Percentiles rank a stretch among this genome's conserved stretches.
Evolutionary conservation across 768 basidiomycete species (phyloP).

Genomic region (Antrodiella citrinella): DNA sequence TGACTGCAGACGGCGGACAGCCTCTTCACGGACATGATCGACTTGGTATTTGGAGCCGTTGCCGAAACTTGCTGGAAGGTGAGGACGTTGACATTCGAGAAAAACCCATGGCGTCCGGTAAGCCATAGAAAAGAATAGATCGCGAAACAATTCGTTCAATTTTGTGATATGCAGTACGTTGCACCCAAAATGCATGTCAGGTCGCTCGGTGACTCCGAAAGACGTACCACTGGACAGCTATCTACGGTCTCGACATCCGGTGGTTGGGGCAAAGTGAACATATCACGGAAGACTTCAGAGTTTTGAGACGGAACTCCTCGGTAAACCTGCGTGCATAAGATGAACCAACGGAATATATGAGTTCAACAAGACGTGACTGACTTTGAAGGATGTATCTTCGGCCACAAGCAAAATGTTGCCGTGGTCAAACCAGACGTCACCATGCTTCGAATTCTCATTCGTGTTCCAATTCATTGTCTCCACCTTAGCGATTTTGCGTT

Average conservation of each 20-base stretch:
- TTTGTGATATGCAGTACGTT: slow-evolving; percentile 42
- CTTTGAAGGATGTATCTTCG: slow-evolving; percentile 1
- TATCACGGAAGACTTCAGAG: slow-evolving; percentile 63
- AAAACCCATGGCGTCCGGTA: neutral
- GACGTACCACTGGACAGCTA: slow-evolving; percentile 47
- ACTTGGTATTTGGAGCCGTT: neutral
- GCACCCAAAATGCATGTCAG: slow-evolving; percentile 58
- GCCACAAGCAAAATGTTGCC: slow-evolving; percentile 8
- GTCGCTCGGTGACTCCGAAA: slow-evolving; percentile 62
- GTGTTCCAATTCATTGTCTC: neutral
- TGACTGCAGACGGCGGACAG: neutral
- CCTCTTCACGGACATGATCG: neutral
- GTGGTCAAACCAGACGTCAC: slow-evolving; percentile 6
- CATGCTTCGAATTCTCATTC: neutral
- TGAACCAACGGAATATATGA: neutral
- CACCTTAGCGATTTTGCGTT: neutral
- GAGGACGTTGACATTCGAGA: neutral
- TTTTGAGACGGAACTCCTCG: slow-evolving; percentile 66
- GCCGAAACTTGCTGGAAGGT: neutral
- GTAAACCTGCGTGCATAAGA: slow-evolving; percentile 17
- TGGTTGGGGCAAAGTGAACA: slow-evolving; percentile 61
- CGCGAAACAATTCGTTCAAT: neutral
- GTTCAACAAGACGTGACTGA: slow-evolving; percentile 1
- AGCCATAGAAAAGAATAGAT: neutral
- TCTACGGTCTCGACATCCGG: slow-evolving; percentile 41